Base-by-base conservation (phyloP, 805 yeast genomes). In the Wickerhamomyces hampshirensis region DNA sequence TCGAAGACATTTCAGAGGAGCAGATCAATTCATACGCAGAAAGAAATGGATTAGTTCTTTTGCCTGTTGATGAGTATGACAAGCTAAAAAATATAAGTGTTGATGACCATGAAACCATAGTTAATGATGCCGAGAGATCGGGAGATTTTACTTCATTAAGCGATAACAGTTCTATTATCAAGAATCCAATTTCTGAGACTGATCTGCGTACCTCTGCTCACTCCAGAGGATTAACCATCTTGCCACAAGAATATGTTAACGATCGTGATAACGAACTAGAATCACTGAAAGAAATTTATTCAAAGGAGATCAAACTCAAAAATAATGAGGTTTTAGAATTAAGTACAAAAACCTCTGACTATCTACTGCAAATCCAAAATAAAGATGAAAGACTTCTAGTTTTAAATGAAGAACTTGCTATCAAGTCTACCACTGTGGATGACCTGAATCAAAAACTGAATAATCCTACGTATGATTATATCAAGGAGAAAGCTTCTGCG, bases 11-110 rank as follows among this genome's bases (percentile, higher is more conserved):
- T 11, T 35, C 56, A 2, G 39, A 47, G 15, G 41, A 35, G 4
- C 57, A 56, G n/a, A 50, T 62, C 13, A 51, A 58, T 34, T 33
- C 46, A 8, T 62, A 56, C 36, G 66, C 64, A 6, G 42, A 49
- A 8, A 39, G 44, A 17, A 55, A 60, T 35, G 47, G 51, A 12
- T 33, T 62, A 31, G 56, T 60, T 1, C 21, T 58, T n/a, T 28
- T 59, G 6, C 55, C 56, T 13, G 17, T 31, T 10, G 40, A 39
- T 4, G 56, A 59, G 16, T 57, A 39, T 15, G 33, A 37, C 15
- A 30, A 17, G 12, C 26, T 38, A 12, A 23, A 33, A 23, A 16
- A 26, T 15, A n/a, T n/a, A n/a, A n/a, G n/a, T n/a, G n/a, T n/a
- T n/a, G n/a, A n/a, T n/a, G n/a, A n/a, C n/a, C n/a, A n/a, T n/a